Base-by-base conservation (phyloP, 164 flowering plant species). In the Tetrastigma voinierianum region DNA sequence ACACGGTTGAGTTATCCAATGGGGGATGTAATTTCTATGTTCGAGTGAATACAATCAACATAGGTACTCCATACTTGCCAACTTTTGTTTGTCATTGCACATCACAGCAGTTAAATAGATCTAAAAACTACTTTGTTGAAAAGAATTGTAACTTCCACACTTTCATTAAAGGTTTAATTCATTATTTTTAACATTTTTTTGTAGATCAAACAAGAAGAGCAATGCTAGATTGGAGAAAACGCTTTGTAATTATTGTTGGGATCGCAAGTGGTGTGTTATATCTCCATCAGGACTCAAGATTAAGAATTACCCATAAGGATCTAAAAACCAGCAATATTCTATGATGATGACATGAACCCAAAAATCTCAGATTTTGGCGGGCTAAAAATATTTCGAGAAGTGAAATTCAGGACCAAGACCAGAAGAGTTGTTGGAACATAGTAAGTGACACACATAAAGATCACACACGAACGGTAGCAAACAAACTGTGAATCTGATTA, bases 301-400 rank as follows among this genome's bases (percentile, higher is more conserved):
- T 78, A 0, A 73, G 59, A 66, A 75, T 80, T 12, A 77, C 77
- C 47, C 80, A 77, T 17, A 68, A 78, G 24, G 80, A 77, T 62
- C 57, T 80, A 10, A 77, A 77, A 72, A 72, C 82, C 0, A 73
- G 82, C 65, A 83, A 80, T 49, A 56, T 80, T 21, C 47, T 83
- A 16, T 68, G 83, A 81, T 59, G 58, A 12, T 0, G 69, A 65
- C 1, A 54, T 77, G 80, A 74, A 69, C 43, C 83, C 84, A 2
- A 84, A 80, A 57, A 82, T 84, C 14, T 72, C 82, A 23, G 79
- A 76, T 62, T 82, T 82, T 61, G 87, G 84, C 1, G 61, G 71
- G 70, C 80, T 80, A 5, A 73, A 74, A 51, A 72, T 74, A 17
- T 81, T 76, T 24, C 72, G 76, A 59, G 69, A 53, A 8, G 68